These are phyloP conservation scores for Pilatotrama ljubarskyi DNA, from an alignment of 768 basidiomycete species.

Conservation along the genomic window DNA sequence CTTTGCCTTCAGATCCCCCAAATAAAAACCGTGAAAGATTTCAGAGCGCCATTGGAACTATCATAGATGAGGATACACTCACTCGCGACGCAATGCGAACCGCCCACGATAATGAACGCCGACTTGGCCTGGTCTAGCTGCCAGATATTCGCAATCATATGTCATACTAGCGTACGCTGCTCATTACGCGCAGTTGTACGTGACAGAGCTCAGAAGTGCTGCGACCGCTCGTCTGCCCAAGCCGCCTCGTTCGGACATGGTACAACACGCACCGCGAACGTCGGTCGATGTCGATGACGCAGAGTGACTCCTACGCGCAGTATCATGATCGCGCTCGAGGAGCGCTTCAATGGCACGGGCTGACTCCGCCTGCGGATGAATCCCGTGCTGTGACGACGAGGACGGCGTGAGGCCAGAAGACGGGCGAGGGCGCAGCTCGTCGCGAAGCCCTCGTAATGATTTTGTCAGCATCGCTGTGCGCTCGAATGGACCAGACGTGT, in stretches of 20 bases:
- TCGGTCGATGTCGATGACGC: slow-evolving; percentile 1
- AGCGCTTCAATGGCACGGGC: slow-evolving; percentile 4
- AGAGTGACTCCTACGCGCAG: slow-evolving; percentile 1
- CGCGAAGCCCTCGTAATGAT: slow-evolving; percentile 8
- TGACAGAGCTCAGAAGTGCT: neutral
- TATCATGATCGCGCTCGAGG: slow-evolving; percentile 6
- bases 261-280: neutral
- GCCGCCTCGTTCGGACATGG: no score
- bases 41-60: no score
- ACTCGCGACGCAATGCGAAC: no score
- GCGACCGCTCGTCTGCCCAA: neutral
- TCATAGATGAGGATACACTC: no score
- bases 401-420: slow-evolving; percentile 1
- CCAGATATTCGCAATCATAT: neutral
- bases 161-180: neutral
- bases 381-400: no score
- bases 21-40: no score
- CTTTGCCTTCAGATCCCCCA: no score
- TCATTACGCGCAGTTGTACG: neutral
- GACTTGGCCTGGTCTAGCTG: no score
- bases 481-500: neutral
- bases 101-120: no score
- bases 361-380: no score
- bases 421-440: slow-evolving; percentile 18
- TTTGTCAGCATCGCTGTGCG: neutral